Evolutionary conservation across 179 eudicot genomes (phyloP).

Genomic region (Gypsophila paniculata): DNA sequence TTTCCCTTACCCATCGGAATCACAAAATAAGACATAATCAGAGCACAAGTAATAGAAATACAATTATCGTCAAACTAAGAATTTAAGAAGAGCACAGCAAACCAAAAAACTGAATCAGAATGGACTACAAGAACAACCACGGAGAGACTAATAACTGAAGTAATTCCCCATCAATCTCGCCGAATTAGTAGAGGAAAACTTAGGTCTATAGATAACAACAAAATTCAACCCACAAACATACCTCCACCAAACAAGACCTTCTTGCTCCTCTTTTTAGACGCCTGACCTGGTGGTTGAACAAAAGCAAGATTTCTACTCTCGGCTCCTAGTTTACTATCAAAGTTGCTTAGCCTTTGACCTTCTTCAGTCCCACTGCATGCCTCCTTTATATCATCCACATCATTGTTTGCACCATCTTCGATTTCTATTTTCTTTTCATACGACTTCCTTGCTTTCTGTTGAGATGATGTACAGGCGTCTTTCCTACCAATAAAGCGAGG

Average conservation of each 20-base stretch:
- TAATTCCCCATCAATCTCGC: neutral
- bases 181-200: neutral
- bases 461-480: constrained; percentile 29
- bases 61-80: neutral
- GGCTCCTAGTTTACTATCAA: constrained; percentile 41
- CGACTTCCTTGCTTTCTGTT: constrained; percentile 44
- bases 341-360: constrained; percentile 51
- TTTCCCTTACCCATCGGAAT: neutral
- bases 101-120: neutral
- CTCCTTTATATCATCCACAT: constrained; percentile 71
- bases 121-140: neutral
- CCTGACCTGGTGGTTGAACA: constrained; percentile 49
- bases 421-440: constrained; percentile 46
- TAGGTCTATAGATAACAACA: constrained; percentile 12
- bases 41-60: neutral
- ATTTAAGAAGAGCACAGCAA: neutral
- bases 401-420: constrained; percentile 38
- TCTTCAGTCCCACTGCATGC: constrained; percentile 94
- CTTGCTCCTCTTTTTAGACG: constrained; percentile 72
- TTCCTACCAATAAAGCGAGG: constrained; percentile 32
- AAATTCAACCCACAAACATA: constrained; percentile 22
- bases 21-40: neutral
- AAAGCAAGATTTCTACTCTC: constrained; percentile 42
- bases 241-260: constrained; percentile 70
- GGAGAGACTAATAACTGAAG: neutral